These are phyloP conservation scores for Rosa lucieae DNA, from an alignment of 306 rosid species.

Conservation along the genomic window DNA sequence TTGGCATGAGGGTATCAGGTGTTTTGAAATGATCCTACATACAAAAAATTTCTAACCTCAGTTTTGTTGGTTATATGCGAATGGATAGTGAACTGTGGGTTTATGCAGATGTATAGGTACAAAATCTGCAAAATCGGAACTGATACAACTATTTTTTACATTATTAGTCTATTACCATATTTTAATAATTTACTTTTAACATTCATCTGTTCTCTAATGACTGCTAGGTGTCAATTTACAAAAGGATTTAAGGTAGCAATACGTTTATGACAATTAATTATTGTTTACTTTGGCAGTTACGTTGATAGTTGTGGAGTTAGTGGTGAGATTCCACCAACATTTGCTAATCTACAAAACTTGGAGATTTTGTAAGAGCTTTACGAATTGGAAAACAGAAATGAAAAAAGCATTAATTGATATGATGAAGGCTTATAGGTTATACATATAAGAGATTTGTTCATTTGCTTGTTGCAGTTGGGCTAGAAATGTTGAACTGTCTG, in stretches of 20 bases:
- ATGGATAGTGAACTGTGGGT: not conserved
- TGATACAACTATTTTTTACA: not conserved
- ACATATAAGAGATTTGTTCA: not conserved
- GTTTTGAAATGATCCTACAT: not conserved
- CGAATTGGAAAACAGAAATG: not conserved
- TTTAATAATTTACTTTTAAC: no score
- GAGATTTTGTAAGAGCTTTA: constrained; percentile 46
- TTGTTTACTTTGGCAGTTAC: constrained; percentile 51
- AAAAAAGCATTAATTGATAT: not conserved
- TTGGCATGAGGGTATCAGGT: not conserved
- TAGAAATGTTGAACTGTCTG: constrained; percentile 55
- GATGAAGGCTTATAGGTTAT: not conserved
- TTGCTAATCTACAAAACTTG: constrained; percentile 56
- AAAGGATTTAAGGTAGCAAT: not conserved
- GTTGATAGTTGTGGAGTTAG: constrained; percentile 68
- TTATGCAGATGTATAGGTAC: not conserved
- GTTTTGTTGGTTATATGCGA: not conserved
- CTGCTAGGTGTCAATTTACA: not conserved
- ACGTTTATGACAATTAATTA: not conserved
- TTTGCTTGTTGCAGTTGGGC: constrained; percentile 57
- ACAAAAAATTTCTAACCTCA: not conserved
- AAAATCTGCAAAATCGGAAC: not conserved
- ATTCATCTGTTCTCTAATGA: not conserved
- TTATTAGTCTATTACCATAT: not conserved
- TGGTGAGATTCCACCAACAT: constrained; percentile 76